Conservation (phyloP, 768 basidiomycete species). For the Boletales sp. region DNA sequence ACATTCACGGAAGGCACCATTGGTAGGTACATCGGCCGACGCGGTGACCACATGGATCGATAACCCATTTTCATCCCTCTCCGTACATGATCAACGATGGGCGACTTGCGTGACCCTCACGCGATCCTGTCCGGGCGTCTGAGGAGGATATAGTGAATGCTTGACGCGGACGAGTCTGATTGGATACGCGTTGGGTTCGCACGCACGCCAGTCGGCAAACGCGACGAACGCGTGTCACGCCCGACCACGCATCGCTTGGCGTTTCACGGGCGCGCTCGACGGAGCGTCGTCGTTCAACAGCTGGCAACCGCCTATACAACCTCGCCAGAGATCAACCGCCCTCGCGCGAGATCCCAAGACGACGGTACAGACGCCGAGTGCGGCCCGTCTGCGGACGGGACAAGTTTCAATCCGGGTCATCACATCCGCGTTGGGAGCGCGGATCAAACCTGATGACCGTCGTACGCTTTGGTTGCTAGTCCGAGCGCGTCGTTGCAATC, state of each 20-base stretch:
- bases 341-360: neutral
- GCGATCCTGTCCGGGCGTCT: too few relatives aligned
- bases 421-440: conserved; percentile 1
- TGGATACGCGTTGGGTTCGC: neutral
- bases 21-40: neutral
- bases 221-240: neutral
- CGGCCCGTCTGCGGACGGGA: neutral
- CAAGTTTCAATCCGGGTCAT: neutral
- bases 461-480: neutral
- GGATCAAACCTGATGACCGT: neutral
- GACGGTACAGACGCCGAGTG: too few relatives aligned
- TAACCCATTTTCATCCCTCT: neutral
- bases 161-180: too few relatives aligned
- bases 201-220: neutral
- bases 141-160: too few relatives aligned
- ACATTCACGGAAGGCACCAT: neutral
- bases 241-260: conserved; percentile 1
- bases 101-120: too few relatives aligned
- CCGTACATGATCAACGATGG: too few relatives aligned
- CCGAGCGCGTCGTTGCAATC: conserved; percentile 2
- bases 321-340: neutral
- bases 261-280: conserved; percentile 10
- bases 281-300: too few relatives aligned
- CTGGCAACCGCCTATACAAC: neutral
- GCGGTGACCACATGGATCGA: neutral